phyloP scores from a whole-genome alignment of 805 yeast genomes.

The Sungouiozyma intestinalis region DNA sequence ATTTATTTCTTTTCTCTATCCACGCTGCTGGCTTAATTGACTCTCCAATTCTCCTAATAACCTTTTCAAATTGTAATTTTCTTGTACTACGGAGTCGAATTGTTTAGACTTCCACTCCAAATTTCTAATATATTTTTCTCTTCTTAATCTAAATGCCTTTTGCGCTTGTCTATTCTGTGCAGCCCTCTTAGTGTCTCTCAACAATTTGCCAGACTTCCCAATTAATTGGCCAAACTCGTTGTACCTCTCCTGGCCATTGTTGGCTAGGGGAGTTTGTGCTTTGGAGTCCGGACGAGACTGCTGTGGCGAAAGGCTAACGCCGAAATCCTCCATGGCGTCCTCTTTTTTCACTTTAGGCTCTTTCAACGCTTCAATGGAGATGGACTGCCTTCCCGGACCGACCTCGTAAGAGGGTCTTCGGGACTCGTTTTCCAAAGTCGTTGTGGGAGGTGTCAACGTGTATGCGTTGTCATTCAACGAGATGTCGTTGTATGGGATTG shows the following conservation, averaged over 20 bases:
- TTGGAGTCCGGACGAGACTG: background rate
- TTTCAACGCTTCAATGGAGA: background rate
- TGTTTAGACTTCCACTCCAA: slow-evolving; percentile 61
- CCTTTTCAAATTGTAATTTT: slow-evolving; percentile 53
- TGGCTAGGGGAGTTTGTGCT: background rate
- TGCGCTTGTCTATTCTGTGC: slow-evolving; percentile 90
- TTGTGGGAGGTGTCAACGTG: background rate
- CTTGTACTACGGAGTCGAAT: slow-evolving; percentile 49
- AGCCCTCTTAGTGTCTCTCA: slow-evolving; percentile 62
- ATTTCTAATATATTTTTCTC: slow-evolving; percentile 71
- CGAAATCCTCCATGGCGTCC: background rate
- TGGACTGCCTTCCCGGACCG: slow-evolving; percentile 4
- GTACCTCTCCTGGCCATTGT: slow-evolving; percentile 11
- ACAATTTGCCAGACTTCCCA: slow-evolving; percentile 20
- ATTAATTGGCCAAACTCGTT: slow-evolving; percentile 15
- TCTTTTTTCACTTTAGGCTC: background rate
- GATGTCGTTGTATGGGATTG: background rate
- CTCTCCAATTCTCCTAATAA: slow-evolving; percentile 2
- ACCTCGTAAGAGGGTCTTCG: background rate
- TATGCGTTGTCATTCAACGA: background rate
- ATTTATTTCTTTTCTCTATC: background rate
- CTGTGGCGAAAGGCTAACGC: background rate
- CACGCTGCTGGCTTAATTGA: background rate
- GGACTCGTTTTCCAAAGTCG: background rate
- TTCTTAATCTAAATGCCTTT: slow-evolving; percentile 78